phyloP scores from a whole-genome alignment of 495 filamentous ascomycete species.

The Penicillium soppii region DNA sequence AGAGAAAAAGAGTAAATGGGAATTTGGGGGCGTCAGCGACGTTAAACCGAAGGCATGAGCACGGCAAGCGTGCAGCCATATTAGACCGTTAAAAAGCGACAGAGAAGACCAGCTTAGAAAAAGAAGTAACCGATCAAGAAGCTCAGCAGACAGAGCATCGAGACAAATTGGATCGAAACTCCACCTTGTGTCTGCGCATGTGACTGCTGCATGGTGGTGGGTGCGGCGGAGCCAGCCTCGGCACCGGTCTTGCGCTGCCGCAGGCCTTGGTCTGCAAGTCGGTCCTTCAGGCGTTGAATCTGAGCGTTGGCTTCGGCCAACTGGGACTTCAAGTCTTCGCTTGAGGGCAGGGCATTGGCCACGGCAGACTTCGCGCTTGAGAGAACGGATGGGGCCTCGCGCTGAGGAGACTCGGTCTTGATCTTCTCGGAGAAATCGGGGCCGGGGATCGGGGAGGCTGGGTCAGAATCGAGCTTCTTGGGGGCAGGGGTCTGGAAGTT shows the following conservation, averaged over 20 bases:
- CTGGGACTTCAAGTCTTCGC: conserved; percentile 67
- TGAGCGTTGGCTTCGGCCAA: conserved; percentile 73
- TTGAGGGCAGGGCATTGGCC: conserved; percentile 45
- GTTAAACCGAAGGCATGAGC: conserved; percentile 22
- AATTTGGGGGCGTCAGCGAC: conserved; percentile 21
- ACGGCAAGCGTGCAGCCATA: conserved; percentile 6
- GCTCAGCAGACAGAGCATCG: conserved; percentile 78
- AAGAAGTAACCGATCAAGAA: conserved; percentile 94
- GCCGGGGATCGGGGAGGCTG: conserved; percentile 37
- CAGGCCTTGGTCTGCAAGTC: conserved; percentile 67
- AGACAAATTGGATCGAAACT: conserved; percentile 83
- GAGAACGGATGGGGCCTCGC: conserved; percentile 8
- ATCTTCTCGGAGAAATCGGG: conserved; percentile 45
- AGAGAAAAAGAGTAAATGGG: conserved; percentile 22
- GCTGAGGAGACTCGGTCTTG: conserved; percentile 37
- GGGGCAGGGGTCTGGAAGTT: conserved; percentile 51
- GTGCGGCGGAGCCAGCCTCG: conserved; percentile 42
- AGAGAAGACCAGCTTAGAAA: conserved; percentile 59
- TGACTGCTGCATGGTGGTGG: conserved; percentile 48
- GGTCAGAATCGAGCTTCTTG: conserved; percentile 29
- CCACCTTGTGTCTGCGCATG: conserved; percentile 57
- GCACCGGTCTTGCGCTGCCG: conserved; percentile 61
- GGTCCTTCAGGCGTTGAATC: conserved; percentile 68
- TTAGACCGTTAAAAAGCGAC: conserved; percentile 11
- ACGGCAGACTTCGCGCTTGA: conserved; percentile 41